Base-by-base conservation (phyloP, 495 filamentous ascomycete genomes). In the Articulospora tetracladia region DNA sequence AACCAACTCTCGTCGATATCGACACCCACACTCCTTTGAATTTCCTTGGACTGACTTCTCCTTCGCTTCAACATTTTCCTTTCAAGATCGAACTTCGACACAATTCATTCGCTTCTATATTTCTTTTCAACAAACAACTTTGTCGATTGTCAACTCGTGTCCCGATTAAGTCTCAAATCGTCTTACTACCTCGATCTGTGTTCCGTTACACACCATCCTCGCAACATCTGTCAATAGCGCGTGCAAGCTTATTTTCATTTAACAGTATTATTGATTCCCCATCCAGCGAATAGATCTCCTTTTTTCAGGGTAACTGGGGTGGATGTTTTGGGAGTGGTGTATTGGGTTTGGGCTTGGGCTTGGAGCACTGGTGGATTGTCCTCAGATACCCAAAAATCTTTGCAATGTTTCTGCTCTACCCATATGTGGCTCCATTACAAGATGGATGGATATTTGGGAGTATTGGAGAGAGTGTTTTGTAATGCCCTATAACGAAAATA, bases 251-350 rank as follows among this genome's bases (percentile, higher is more conserved):
- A 26, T 59, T 39, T 49, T 59, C 22, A 20, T 59, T 57, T 23
- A 24, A 3, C n/a, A 24, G 11, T n/a, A 59, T 41, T 24, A 52
- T 63, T 67, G 59, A 62, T 62, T 67, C 59, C 65, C 64, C 60
- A 56, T 57, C 39, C 26, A 55, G 61, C 61, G 63, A 49, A 67
- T 67, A 67, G 65, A 67, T 51, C 46, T 64, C 58, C 57, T 41
- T 27, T 41, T 59, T 66, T 60, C 36, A 2, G 55, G 7, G n/a
- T 8, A 44, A 19, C 41, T 54, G 39, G n/a, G 27, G 11, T 56
- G 23, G 55, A 39, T 36, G 13, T 54, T 59, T 58, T 44, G 10
- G 39, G 39, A 17, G 10, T 1, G 13, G 57, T 44, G 41, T 26
- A 22, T 11, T 27, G 51, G 50, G 41, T 27, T n/a, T 52, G 17